Evolutionary conservation across 2,329 filamentous ascomycete species (phyloP), one percentile per base, ranked within the genome.

Genomic region (Exophiala bonariae): DNA sequence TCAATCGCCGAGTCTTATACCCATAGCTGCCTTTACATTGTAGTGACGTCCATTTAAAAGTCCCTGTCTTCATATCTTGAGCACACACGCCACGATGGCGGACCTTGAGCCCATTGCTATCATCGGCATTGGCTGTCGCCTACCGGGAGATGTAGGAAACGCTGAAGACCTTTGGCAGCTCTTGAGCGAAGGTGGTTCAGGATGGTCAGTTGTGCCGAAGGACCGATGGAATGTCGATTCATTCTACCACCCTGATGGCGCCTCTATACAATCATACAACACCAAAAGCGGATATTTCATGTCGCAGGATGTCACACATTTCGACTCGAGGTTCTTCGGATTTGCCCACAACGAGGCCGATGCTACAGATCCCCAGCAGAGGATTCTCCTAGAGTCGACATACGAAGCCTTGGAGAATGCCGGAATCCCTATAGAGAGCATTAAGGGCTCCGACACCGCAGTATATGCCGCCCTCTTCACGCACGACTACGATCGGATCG

Each of bases 391-490:
- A 4, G 62, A 64, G 40, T 35, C 44, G 13, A 46, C 46, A 2
- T 64, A 61, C 31, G 56, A 58, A 18, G 19, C 14, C 14, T 13
- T 37, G 14, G n/a, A 18, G 18, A 18, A 16, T 16, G 14, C 35
- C 16, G 41, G 41, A 41, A 31, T 41, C 22, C 23, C 16, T 18
- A 26, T 68, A 16, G 52, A 64, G n/a, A 37, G 46, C 4, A 44
- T 69, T 7, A 44, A 41, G 2, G 62, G 66, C 3, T 63, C 63
- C 4, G 51, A 59, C 16, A 69, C 65, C 1, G 57, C 58, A 11
- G 66, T 69, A 2, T 67, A 63, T 47, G 58, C 63, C 5, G 66
- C 64, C 8, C 40, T 57, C 1, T 63, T 65, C 43, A 50, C 50
- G 23, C 37, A 50, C 5, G 67, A 71, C 41, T 69, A 68, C 23